Evolutionary conservation across 192 early-diverging fungal genomes (phyloP), one percentile per base, ranked within the genome.

Genomic region (Coemansia sp.): DNA sequence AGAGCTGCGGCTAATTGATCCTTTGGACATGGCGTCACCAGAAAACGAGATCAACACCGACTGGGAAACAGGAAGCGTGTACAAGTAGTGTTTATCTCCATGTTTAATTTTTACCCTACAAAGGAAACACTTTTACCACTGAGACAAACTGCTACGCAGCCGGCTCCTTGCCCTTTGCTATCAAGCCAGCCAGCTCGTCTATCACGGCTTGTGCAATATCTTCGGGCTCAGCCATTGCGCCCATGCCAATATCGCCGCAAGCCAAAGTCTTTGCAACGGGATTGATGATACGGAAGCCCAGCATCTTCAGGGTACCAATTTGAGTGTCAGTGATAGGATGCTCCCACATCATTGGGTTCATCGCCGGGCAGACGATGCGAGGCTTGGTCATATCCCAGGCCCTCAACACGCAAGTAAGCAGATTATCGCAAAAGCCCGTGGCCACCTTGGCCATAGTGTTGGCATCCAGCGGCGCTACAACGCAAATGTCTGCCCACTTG

Each of bases 271-370:
- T 98, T 37, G 86, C 77, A 38, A 99, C 87, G 2, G 96, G 96
- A 10, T 84, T 72, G 16, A 97, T 87, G 9, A 97, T 78, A 16
- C 63, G 67, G 66, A 91, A 95, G 1, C 85, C 77, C 26, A 94
- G 78, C 35, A 79, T 70, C 23, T 68, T 73, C 14, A 95, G 72
- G 10, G 80, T 67, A 3, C 62, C 35, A 33, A 96, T 68, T 73
- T 98, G 97, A 37, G 74, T 77, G 6, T 67, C 76, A 0, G 97
- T 98, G 47, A 96, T 88, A 21, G 92, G 94, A 78, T 99, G 95
- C 42, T 91, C 88, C 93, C 94, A 99, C 97, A 98, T 97, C 82
- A 88, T 85, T 6, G 94, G 96, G 67, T 98, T 97, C 96, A 99
- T 99, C n/a, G 96, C 96, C 9, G 96, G 97, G 64, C 90, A 93